Evolutionary conservation across 108 stramenopile genomes (phyloP).

Genomic region (Nannochloropsis gaditana): DNA sequence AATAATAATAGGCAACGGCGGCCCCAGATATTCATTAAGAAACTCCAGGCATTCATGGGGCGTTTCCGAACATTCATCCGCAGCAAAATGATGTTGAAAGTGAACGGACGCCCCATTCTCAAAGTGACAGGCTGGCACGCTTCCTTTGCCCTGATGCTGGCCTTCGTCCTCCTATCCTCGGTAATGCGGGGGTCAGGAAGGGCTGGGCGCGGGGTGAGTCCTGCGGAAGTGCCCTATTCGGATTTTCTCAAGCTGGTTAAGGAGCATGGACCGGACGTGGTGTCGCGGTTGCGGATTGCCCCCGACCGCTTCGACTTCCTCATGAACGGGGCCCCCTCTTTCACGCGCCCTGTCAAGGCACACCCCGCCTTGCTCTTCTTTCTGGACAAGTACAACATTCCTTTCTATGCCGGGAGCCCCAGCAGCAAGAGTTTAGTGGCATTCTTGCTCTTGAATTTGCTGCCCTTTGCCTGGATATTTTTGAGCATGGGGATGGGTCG

Average conservation of each 20-base stretch:
- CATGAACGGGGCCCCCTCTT: neutral
- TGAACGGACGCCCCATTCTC: neutral
- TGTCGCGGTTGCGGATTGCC: neutral
- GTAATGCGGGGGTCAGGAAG: neutral
- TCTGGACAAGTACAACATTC: constrained; percentile 20
- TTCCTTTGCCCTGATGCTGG: neutral
- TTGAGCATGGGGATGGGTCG: neutral
- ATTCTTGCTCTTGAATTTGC: neutral
- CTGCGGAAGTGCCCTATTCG: neutral
- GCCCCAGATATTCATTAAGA: neutral
- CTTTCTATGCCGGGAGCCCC: neutral
- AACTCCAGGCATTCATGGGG: neutral
- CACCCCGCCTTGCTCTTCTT: constrained; percentile 5
- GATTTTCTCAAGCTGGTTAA: neutral
- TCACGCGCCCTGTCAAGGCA: neutral
- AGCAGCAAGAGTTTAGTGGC: constrained; percentile 1
- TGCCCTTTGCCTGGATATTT: neutral
- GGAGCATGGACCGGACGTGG: neutral
- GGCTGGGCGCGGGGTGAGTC: neutral
- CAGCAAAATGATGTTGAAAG: neutral
- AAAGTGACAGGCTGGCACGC: neutral
- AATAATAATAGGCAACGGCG: neutral
- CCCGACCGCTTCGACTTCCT: constrained; percentile 4
- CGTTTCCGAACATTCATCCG: constrained; percentile 14
- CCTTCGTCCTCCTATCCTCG: neutral